Evolutionary conservation across 2,329 filamentous ascomycete genomes (phyloP).

Genomic region (Blumeria hordei): DNA sequence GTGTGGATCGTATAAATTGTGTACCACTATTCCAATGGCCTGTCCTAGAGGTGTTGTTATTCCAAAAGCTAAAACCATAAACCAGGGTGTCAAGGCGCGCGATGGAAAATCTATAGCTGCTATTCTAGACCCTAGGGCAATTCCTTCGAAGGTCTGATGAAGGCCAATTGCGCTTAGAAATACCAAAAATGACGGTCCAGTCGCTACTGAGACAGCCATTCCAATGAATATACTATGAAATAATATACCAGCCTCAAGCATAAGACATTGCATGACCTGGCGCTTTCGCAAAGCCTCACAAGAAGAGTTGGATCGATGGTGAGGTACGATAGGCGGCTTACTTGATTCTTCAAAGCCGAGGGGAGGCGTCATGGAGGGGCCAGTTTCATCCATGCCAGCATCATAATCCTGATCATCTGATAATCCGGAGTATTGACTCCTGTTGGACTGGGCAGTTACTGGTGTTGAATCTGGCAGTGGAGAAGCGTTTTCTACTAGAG

Average conservation of each 20-base stretch:
- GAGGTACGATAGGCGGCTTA: constrained; percentile 4
- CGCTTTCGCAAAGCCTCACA: constrained; percentile 34
- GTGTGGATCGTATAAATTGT: constrained; percentile 57
- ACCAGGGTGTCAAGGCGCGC: constrained; percentile 48
- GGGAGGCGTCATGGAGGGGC: constrained; percentile 1
- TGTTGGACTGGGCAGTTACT: constrained; percentile 6
- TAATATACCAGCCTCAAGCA: constrained; percentile 62
- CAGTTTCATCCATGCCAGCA: constrained; percentile 22
- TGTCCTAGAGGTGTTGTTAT: constrained; percentile 62
- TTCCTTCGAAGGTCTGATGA: constrained; percentile 73
- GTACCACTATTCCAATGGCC: constrained; percentile 54
- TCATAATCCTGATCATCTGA: constrained; percentile 28
- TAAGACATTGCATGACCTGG: constrained; percentile 50
- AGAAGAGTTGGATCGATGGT: constrained; percentile 13
- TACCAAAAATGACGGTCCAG: constrained; percentile 54
- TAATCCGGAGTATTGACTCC: constrained; percentile 14
- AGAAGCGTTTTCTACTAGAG: constrained; percentile 32
- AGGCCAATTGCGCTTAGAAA: constrained; percentile 62
- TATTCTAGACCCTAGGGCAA: constrained; percentile 67
- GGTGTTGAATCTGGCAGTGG: constrained; percentile 29
- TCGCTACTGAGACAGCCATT: constrained; percentile 64
- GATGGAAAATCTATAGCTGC: constrained; percentile 58
- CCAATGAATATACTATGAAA: constrained; percentile 75
- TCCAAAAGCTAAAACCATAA: constrained; percentile 59
- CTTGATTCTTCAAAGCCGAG: constrained; percentile 7